Conservation (phyloP, 2,329 filamentous ascomycete genomes). For the Grosmannia clavigera region DNA sequence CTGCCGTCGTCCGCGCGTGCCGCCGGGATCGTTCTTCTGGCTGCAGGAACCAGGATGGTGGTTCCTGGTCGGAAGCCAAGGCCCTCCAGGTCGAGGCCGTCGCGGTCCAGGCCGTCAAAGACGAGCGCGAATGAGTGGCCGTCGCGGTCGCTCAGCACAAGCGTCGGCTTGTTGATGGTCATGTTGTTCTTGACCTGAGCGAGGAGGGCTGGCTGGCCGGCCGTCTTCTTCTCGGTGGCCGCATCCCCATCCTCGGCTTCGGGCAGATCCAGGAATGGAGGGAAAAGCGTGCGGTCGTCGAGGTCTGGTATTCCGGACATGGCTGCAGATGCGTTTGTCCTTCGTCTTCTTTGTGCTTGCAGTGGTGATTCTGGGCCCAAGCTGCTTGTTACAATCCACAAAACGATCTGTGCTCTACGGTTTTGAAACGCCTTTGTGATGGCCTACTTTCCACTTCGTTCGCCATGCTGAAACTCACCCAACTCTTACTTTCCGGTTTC, state of each 20-base stretch:
- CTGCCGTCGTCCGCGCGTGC: conserved; percentile 11
- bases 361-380: not conserved
- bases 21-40: conserved; percentile 20
- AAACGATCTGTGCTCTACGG: not conserved
- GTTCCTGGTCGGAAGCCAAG: conserved; percentile 24
- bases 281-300: conserved; percentile 20
- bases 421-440: not conserved
- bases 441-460: not conserved
- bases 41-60: conserved; percentile 25
- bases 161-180: conserved; percentile 36
- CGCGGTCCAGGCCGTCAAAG: conserved; percentile 27
- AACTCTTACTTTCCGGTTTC: not conserved
- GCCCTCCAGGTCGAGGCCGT: conserved; percentile 20
- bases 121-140: conserved; percentile 30
- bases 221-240: not conserved
- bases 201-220: conserved; percentile 24
- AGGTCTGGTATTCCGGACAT: conserved; percentile 20
- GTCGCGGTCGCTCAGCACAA: conserved; percentile 29
- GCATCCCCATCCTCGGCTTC: conserved; percentile 2
- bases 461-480: not conserved
- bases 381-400: not conserved
- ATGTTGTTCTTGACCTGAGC: conserved; percentile 33
- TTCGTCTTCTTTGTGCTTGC: not conserved
- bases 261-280: conserved; percentile 21
- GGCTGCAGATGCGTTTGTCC: not conserved